phyloP scores from a whole-genome alignment of 129 eudicot species.

The Lactuca sativa region DNA sequence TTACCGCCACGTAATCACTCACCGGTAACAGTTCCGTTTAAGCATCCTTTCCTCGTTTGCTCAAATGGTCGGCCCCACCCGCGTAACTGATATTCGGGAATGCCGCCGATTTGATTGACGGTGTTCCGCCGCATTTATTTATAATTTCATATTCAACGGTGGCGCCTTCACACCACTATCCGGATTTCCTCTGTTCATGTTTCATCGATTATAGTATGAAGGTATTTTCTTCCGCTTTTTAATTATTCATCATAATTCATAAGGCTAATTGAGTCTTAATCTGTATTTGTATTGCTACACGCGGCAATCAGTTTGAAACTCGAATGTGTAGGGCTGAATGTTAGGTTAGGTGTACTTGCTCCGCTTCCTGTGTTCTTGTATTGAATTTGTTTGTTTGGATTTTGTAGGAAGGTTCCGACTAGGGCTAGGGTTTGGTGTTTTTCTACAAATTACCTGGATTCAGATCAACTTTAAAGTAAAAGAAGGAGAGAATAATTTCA shows the following conservation, averaged over 20 bases:
- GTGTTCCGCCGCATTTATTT: conserved; percentile 20
- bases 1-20: conserved; percentile 24
- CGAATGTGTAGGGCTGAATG: conserved; percentile 3
- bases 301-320: neutral
- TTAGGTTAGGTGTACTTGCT: conserved; percentile 38
- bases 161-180: conserved; percentile 32
- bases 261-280: neutral
- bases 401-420: neutral
- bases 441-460: neutral
- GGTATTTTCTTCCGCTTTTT: conserved; percentile 3
- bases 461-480: neutral
- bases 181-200: neutral
- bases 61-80: conserved; percentile 27
- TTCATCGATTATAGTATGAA: neutral
- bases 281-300: conserved; percentile 1
- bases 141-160: conserved; percentile 10
- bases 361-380: conserved; percentile 16
- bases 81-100: conserved; percentile 32
- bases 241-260: neutral
- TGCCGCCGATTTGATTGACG: conserved; percentile 17
- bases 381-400: conserved; percentile 10
- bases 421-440: conserved; percentile 15
- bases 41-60: conserved; percentile 4
- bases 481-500: neutral
- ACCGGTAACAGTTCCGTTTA: conserved; percentile 28